phyloP scores from a whole-genome alignment of 352 stramenopile species.

The Peronospora belbahrii region DNA sequence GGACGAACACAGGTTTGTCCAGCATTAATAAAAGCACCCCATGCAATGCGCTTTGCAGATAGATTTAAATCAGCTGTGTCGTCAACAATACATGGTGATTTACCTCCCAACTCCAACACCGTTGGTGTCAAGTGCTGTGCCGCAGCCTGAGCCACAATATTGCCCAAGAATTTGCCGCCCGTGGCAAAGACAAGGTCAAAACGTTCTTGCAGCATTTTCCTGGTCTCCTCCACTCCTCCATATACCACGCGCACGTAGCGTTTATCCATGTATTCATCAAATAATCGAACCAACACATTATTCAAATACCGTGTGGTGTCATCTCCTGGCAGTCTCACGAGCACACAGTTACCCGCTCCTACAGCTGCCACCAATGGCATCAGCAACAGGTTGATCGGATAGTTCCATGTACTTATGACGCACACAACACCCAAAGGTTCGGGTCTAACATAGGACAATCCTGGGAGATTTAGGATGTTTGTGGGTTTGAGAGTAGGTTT shows the following conservation, averaged over 20 bases:
- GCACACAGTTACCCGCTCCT: constrained; percentile 87
- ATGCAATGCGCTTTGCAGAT: constrained; percentile 79
- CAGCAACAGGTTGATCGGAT: constrained; percentile 76
- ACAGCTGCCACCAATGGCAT: constrained; percentile 72
- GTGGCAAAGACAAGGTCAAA: constrained; percentile 86
- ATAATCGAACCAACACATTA: constrained; percentile 43
- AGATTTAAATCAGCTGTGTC: constrained; percentile 39
- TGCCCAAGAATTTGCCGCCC: constrained; percentile 63
- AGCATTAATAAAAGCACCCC: constrained; percentile 81
- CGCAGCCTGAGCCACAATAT: constrained; percentile 88
- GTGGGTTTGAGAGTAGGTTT: constrained; percentile 41
- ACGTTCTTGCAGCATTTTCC: constrained; percentile 65
- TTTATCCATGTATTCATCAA: constrained; percentile 74
- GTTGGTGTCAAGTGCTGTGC: constrained; percentile 91
- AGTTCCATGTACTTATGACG: constrained; percentile 91
- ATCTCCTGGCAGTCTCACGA: constrained; percentile 90
- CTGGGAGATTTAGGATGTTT: constrained; percentile 50
- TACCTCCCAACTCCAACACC: constrained; percentile 93
- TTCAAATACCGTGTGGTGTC: constrained; percentile 59
- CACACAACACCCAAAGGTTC: constrained; percentile 83
- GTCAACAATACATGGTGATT: constrained; percentile 87
- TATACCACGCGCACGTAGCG: constrained; percentile 75
- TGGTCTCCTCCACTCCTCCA: constrained; percentile 74
- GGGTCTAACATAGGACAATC: constrained; percentile 48
- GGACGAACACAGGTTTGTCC: constrained; percentile 93